Conservation (phyloP, 257 asterid genomes). For the Asclepias syriaca region DNA sequence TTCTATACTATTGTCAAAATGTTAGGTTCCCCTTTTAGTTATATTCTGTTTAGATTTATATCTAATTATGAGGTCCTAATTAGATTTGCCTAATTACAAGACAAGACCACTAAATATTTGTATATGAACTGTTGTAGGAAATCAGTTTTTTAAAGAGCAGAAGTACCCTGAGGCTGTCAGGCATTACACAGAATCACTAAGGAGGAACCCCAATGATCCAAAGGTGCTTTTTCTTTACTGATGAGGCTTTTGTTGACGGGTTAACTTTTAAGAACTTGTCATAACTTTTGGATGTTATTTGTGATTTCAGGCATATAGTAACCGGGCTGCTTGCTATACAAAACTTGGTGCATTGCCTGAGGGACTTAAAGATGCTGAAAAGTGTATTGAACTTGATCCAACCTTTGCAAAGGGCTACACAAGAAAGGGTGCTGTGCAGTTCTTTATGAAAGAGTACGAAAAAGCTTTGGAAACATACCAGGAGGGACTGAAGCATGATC, state of each 20-base stretch:
- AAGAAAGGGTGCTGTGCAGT: conserved; percentile 83
- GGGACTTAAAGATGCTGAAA: conserved; percentile 90
- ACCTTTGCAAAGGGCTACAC: conserved; percentile 79
- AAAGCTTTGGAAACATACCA: conserved; percentile 88
- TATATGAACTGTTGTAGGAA: conserved; percentile 36
- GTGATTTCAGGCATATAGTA: conserved; percentile 68
- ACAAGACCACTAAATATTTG: background rate
- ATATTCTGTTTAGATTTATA: too few species aligned
- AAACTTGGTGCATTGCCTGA: conserved; percentile 92
- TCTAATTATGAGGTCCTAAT: too few species aligned
- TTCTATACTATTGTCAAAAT: too few species aligned
- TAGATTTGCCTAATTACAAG: background rate
- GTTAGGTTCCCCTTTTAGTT: too few species aligned
- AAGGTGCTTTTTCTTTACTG: conserved; percentile 35
- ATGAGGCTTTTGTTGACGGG: background rate
- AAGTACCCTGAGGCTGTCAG: conserved; percentile 86
- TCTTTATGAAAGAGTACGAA: conserved; percentile 86
- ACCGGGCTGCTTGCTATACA: conserved; percentile 89
- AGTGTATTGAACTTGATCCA: conserved; percentile 88
- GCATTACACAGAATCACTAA: conserved; percentile 76
- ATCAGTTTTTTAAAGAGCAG: conserved; percentile 76
- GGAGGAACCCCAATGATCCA: conserved; percentile 73
- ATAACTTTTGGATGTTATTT: background rate
- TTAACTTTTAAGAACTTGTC: background rate
- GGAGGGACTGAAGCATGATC: conserved; percentile 80